These are phyloP conservation scores for Phytophthora podocarpi DNA, from an alignment of 352 stramenopile species.

Conservation along the genomic window DNA sequence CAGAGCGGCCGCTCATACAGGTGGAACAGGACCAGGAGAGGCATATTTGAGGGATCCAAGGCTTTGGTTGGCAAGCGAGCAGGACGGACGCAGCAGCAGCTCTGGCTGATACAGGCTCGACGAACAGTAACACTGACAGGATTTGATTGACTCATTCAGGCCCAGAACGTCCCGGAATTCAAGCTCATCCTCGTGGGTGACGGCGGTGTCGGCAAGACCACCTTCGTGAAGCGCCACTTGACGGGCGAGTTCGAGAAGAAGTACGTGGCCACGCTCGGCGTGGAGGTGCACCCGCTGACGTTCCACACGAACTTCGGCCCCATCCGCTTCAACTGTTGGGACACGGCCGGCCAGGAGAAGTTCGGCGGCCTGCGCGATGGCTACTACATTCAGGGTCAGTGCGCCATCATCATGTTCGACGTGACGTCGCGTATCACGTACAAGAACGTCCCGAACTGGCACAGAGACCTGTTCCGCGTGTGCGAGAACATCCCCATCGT, in stretches of 20 bases:
- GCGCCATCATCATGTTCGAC: constrained; percentile 99
- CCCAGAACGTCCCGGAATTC: constrained; percentile 97
- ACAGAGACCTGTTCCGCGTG: constrained; percentile 98
- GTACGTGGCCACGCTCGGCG: constrained; percentile 99
- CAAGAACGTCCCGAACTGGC: constrained; percentile 99
- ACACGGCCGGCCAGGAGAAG: constrained; percentile 99
- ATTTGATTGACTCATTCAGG: constrained; percentile 31
- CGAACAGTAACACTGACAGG: constrained; percentile 14
- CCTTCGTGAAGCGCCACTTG: constrained; percentile 99
- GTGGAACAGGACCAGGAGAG: not conserved
- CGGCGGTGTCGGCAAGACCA: constrained; percentile 99
- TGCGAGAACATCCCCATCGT: constrained; percentile 99
- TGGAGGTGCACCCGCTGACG: constrained; percentile 99
- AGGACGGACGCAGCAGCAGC: not conserved
- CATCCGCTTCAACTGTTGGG: constrained; percentile 99
- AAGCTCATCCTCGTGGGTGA: constrained; percentile 99
- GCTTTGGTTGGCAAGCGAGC: not conserved
- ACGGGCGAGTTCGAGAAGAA: constrained; percentile 99
- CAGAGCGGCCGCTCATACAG: constrained; percentile 4
- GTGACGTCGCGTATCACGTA: constrained; percentile 99
- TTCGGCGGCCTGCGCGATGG: constrained; percentile 95
- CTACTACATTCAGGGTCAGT: constrained; percentile 99
- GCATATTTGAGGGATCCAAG: constrained; percentile 17
- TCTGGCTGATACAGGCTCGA: not conserved
- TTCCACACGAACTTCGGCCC: constrained; percentile 99